Evolutionary conservation across 805 yeast genomes (phyloP), one percentile per base, ranked within the genome.

Genomic region (Yamadazyma phyllophila): DNA sequence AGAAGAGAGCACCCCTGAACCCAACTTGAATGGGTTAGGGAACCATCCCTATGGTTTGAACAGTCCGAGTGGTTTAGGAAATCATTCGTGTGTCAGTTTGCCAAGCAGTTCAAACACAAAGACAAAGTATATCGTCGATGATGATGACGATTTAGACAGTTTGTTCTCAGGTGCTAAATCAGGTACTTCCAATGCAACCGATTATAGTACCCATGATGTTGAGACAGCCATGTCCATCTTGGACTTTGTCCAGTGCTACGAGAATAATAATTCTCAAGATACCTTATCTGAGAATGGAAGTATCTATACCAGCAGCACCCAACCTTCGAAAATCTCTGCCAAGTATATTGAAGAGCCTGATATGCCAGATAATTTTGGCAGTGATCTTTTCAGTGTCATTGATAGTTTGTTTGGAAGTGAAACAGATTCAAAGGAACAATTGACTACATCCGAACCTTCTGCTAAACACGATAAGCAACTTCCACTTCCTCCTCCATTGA

Each of bases 91-190:
- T n/a, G 14, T 14, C 38, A 16, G 13, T 15, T 13, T 31, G 8
- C 12, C 14, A 26, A 26, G 32, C 16, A 15, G 24, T 20, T 3
- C 24, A 5, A 26, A 13, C 3, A 26, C 11, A 3, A 16, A 29
- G 24, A 30, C 37, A 10, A 43, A 43, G 24, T 43, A 39, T 26
- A 40, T 46, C n/a, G 47, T 46, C 15, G 50, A 43, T 16, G 32
- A 35, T 38, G 44, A 35, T 15, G 47, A 43, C 11, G 50, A 44
- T 27, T 33, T 46, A 6, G 49, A 46, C 26, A 46, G 46, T 33
- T 32, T 46, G 14, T 46, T 46, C 24, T 46, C 49, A 10, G 4
- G 36, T 13, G 32, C 14, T 32, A 41, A 41, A n/a, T 45, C 48
- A 3, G 45, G 40, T 1, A 32, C 29, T n/a, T 37, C 48, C 13